phyloP scores from a whole-genome alignment of 176 grass and related monocot species.

The Ensete glaucum region DNA sequence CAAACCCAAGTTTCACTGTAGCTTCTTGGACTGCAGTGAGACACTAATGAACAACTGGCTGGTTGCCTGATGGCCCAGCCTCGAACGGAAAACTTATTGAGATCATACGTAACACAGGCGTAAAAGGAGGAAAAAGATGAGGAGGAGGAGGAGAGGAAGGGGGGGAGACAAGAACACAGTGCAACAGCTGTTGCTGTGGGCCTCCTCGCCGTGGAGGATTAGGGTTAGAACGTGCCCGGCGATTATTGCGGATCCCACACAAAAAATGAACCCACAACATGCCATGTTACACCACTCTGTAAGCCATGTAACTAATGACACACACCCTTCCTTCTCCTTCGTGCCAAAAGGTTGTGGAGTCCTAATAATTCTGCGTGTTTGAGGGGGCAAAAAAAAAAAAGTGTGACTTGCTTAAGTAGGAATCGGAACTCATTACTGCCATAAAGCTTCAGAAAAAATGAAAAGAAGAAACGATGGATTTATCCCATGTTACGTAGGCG shows the following conservation, averaged over 20 bases:
- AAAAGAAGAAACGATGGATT: too few species aligned
- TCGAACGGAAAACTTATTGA: neutral
- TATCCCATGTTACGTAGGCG: too few species aligned
- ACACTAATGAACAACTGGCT: neutral
- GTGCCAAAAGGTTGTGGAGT: too few species aligned
- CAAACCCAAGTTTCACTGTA: neutral
- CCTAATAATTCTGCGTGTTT: too few species aligned
- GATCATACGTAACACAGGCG: neutral
- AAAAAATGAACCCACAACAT: conserved; percentile 6
- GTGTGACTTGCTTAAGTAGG: too few species aligned
- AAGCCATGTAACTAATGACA: too few species aligned
- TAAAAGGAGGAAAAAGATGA: neutral
- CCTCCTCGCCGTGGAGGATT: neutral
- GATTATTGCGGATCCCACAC: conserved; percentile 22
- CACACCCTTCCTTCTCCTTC: too few species aligned
- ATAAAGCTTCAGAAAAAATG: too few species aligned
- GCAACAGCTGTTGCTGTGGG: conserved; percentile 4
- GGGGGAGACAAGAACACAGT: conserved; percentile 3
- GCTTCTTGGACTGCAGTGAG: neutral
- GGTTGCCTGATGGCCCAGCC: neutral
- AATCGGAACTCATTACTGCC: too few species aligned
- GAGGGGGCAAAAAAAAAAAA: too few species aligned
- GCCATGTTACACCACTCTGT: conserved; percentile 2
- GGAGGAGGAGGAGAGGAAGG: neutral
- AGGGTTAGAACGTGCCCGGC: conserved; percentile 6